phyloP scores from a whole-genome alignment of 2,329 filamentous ascomycete genomes.

The Scedosporium minutisporum region DNA sequence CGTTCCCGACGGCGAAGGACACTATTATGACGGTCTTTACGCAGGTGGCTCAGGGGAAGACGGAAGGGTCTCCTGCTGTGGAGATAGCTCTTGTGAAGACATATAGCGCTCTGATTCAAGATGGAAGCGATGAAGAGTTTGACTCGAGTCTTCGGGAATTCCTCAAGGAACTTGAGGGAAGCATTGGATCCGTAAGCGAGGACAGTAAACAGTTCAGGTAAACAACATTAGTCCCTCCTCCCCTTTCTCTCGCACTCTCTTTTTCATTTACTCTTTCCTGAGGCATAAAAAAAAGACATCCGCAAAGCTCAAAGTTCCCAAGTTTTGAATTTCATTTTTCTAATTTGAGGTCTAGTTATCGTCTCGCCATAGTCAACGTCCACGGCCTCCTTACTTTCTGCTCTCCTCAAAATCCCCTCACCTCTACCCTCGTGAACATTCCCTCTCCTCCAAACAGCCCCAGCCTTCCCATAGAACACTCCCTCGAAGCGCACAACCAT shows the following conservation, averaged over 20 bases:
- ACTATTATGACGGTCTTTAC: slow-evolving; percentile 62
- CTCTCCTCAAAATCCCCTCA: slow-evolving; percentile 29
- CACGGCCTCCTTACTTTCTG: background rate
- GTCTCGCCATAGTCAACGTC: background rate
- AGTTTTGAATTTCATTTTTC: background rate
- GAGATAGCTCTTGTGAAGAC: slow-evolving; percentile 54
- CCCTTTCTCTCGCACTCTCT: background rate
- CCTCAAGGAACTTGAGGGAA: slow-evolving; percentile 23
- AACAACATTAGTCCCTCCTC: background rate
- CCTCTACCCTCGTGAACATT: slow-evolving; percentile 1
- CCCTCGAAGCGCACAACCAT: background rate
- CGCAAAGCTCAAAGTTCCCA: too few relatives aligned
- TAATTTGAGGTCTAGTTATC: background rate
- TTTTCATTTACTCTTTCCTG: background rate
- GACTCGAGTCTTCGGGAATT: slow-evolving; percentile 18
- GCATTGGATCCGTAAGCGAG: background rate
- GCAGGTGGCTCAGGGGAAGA: slow-evolving; percentile 35
- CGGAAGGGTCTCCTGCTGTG: slow-evolving; percentile 23
- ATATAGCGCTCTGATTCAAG: slow-evolving; percentile 43
- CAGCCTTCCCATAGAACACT: background rate
- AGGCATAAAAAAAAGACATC: background rate
- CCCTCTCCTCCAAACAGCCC: background rate
- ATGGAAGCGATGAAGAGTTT: slow-evolving; percentile 27
- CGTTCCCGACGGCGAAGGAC: slow-evolving; percentile 56
- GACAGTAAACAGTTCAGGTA: background rate